Evolutionary conservation across 208 protist species (phyloP), one percentile per base, ranked within the genome.

Genomic region (Leptomonas pyrrhocoris): DNA sequence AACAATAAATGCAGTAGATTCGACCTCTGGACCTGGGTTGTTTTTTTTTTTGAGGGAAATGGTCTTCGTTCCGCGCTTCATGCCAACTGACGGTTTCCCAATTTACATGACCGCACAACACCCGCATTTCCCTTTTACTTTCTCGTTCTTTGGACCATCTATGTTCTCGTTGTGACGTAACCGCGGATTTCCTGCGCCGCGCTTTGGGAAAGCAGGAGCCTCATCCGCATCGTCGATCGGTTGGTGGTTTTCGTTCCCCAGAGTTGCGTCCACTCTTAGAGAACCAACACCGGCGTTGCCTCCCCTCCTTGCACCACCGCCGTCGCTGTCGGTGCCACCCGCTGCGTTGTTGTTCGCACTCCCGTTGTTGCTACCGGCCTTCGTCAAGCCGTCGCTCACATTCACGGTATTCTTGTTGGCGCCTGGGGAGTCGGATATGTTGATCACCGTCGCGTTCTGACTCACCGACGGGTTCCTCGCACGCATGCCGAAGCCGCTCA

Each of bases 101-200:
- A 9, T 11, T 28, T 79, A 84, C 69, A 80, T 78, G 38, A 80
- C 68, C 4, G 53, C n/a, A 38, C 77, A 86, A 62, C 81, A 83
- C 42, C 43, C 68, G 18, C 61, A 73, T 38, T 69, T 70, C 12
- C 28, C 23, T 28, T 43, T 72, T 68, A 34, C 6, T 1, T 51
- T 42, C 27, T 9, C 34, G 40, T 9, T 54, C 54, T 61, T 59
- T 5, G 36, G 48, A 11, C 36, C 57, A 0, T 40, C 34, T 8
- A 4, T 16, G n/a, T 50, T 59, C 27, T 63, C 27, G 27, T 46
- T 34, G 30, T 48, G 57, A 1, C 23, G 5, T 8, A 23, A 11
- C 19, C 34, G 19, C 36, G 21, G 1, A 18, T 46, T 49, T 15
- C 23, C 23, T 6, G 28, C 23, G 5, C n/a, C 45, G 0, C 8